Evolutionary conservation across 371 early-diverging fungal genomes (phyloP), one percentile per base, ranked within the genome.

Genomic region (Saksenaea vasiformis): DNA sequence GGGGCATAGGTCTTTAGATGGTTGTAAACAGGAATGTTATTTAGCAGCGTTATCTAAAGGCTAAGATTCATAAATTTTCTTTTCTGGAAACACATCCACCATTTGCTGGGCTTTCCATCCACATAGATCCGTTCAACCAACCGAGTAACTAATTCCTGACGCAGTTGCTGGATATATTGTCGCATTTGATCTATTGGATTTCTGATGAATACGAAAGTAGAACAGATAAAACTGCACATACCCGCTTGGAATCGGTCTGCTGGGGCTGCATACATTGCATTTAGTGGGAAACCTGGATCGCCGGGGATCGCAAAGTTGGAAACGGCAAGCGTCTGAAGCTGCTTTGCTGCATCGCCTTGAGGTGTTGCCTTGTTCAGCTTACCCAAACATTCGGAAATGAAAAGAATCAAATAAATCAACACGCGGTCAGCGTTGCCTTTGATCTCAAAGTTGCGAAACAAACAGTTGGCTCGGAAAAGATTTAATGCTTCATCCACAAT

Each of bases 1-100:
- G 64, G 51, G 60, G 63, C 7, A 47, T 70, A 22, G 68, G 68
- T 37, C 56, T 41, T 62, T 44, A 39, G 62, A 39, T 38, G 54
- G 36, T 26, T 62, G 38, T 5, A 61, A 17, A 35, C 3, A 26
- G 41, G 15, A 54, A 39, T 54, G 38, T 31, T 31, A 31, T 31
- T 31, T 31, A 31, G 7, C 7, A 31, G 31, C 31, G 38, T 28
- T 66, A 59, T 65, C 54, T 67, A 68, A 58, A 68, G 60, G 51
- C 68, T 67, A 82, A 92, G 88, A 72, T 91, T 90, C 98, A 98
- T 98, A 71, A 98, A 98, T 85, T 95, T 94, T 73, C 96, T 85
- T 89, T 97, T 98, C 65, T 92, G 87, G 83, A 98, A 98, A 71
- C 93, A 90, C 89, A 97, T 86, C 98, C 98, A 98, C 98, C 98